These are phyloP conservation scores for Musa itinerans DNA, from an alignment of 176 grass and related monocot genomes.

Conservation along the genomic window DNA sequence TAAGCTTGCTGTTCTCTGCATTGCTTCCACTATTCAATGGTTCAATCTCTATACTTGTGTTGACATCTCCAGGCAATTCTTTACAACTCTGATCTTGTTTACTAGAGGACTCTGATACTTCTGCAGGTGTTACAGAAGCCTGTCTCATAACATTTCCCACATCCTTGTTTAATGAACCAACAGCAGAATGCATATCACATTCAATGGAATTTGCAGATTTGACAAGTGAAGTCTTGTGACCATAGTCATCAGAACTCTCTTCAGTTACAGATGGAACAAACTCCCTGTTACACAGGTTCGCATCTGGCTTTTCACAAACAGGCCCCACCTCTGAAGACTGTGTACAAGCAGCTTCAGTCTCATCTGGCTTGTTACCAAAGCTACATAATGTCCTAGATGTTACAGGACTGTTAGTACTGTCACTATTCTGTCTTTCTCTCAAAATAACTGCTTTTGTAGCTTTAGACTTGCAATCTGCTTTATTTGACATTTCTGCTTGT, in stretches of 20 bases:
- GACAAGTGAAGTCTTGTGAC: not conserved
- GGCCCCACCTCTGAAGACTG: not conserved
- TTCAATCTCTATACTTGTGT: not conserved
- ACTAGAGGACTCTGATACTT: not conserved
- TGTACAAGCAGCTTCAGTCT: not conserved
- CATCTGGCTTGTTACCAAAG: not conserved
- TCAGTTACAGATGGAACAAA: not conserved
- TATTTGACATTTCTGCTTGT: constrained; percentile 31
- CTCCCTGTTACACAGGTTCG: not conserved
- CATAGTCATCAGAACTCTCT: not conserved
- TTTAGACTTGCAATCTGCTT: constrained; percentile 22
- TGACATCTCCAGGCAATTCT: not conserved
- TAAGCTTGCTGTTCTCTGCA: not conserved
- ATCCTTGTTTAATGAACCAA: not conserved
- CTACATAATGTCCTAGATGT: not conserved
- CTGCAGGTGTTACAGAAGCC: not conserved
- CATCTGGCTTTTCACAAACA: not conserved
- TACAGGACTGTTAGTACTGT: constrained; percentile 4
- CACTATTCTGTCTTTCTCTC: constrained; percentile 28
- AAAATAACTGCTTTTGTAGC: constrained; percentile 6
- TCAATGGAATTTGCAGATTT: not conserved
- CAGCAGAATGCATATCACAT: not conserved
- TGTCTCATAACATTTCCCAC: not conserved
- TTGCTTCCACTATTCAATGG: not conserved
- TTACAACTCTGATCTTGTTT: not conserved